Evolutionary conservation across 139 green algal genomes (phyloP).

Genomic region (Mesostigma viride): DNA sequence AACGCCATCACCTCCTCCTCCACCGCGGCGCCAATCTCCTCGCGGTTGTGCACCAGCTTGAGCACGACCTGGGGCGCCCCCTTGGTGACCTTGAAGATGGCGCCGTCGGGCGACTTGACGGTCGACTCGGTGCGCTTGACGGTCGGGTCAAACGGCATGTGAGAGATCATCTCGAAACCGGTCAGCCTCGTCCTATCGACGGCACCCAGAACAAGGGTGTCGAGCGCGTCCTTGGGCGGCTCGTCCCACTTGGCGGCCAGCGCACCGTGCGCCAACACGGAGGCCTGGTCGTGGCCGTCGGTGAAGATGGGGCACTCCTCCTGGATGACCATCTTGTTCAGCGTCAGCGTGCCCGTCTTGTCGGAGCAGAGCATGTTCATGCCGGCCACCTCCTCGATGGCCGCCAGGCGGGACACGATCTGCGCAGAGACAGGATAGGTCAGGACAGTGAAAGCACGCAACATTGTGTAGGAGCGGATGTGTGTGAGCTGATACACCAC

Average conservation of each 20-base stretch:
- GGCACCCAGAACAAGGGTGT: conserved; percentile 62
- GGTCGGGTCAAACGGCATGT: too few relatives aligned
- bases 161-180: conserved; percentile 70
- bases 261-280: conserved; percentile 1
- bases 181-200: conserved; percentile 37
- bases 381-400: conserved; percentile 79
- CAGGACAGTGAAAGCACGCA: too few relatives aligned
- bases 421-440: too few relatives aligned
- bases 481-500: too few relatives aligned
- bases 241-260: conserved; percentile 77
- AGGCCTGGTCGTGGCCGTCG: too few relatives aligned
- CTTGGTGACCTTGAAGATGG: conserved; percentile 65
- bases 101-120: conserved; percentile 39
- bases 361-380: conserved; percentile 80
- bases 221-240: too few relatives aligned
- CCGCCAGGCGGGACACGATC: too few relatives aligned
- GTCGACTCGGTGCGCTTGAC: conserved; percentile 67
- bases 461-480: too few relatives aligned
- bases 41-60: conserved; percentile 34
- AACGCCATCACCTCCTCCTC: conserved; percentile 45
- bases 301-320: too few relatives aligned
- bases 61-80: conserved; percentile 48
- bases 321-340: too few relatives aligned
- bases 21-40: conserved; percentile 29
- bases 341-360: too few relatives aligned